Conservation (phyloP, 495 filamentous ascomycete genomes). For the Penicillium manginii region DNA sequence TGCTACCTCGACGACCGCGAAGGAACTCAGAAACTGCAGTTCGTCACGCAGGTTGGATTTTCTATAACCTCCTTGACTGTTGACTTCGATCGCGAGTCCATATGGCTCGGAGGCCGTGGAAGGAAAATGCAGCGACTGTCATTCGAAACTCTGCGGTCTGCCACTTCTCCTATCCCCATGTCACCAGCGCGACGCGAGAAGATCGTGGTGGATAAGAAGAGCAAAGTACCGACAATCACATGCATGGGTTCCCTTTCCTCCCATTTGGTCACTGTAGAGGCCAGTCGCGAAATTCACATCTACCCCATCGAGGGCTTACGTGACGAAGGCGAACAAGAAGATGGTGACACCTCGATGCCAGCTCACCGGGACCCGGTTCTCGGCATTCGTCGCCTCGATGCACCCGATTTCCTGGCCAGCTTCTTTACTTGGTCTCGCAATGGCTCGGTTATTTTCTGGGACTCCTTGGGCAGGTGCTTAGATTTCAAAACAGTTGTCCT, state of each 20-base stretch:
- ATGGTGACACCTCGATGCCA: conserved; percentile 46
- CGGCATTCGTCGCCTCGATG: conserved; percentile 67
- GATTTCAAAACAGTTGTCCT: conserved; percentile 67
- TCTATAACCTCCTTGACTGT: conserved; percentile 56
- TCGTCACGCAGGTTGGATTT: conserved; percentile 41
- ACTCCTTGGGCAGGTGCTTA: conserved; percentile 67
- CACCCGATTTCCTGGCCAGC: conserved; percentile 62
- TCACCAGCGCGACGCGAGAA: conserved; percentile 31
- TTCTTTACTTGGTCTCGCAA: conserved; percentile 88
- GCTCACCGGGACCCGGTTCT: conserved; percentile 80
- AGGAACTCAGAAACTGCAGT: conserved; percentile 64
- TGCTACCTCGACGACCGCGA: conserved; percentile 73
- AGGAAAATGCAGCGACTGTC: conserved; percentile 42
- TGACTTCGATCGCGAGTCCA: conserved; percentile 50
- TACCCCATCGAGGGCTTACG: conserved; percentile 43
- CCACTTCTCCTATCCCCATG: conserved; percentile 23
- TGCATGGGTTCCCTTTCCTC: conserved; percentile 73
- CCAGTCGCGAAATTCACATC: conserved; percentile 71
- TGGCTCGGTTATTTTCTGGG: conserved; percentile 82
- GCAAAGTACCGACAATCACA: conserved; percentile 44
- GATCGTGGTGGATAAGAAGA: conserved; percentile 26
- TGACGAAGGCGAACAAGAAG: conserved; percentile 37
- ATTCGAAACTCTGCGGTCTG: conserved; percentile 41
- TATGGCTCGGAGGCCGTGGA: conserved; percentile 61
- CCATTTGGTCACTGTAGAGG: conserved; percentile 76